A percentile compares a stretch with the other conserved stretches of the same genome.
Conservation (phyloP, 257 asterid genomes). For the Nicotiana tabacum region DNA sequence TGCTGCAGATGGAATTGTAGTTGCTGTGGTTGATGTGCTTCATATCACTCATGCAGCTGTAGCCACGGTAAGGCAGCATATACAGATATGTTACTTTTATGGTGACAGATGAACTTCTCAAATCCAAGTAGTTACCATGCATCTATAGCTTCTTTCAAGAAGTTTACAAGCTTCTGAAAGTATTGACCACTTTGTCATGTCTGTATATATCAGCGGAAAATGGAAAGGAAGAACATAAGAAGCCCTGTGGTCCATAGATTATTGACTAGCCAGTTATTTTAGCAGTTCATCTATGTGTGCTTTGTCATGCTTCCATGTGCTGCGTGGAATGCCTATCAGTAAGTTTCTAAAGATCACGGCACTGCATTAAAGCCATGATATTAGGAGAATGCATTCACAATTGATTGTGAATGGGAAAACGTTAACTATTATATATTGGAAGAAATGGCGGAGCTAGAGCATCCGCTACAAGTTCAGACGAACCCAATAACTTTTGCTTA, state of each 20-base stretch:
- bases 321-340: background rate
- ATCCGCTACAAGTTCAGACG: too few relatives aligned
- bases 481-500: too few relatives aligned
- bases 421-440: background rate
- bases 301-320: background rate
- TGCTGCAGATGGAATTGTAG: constrained; percentile 65
- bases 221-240: background rate
- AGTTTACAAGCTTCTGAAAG: background rate
- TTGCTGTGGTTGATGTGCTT: constrained; percentile 84
- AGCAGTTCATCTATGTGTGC: background rate
- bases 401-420: too few relatives aligned
- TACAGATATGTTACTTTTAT: background rate
- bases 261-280: background rate
- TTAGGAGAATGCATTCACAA: background rate
- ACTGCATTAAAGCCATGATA: background rate
- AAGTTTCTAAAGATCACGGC: background rate
- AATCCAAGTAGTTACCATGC: background rate
- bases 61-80: constrained; percentile 57
- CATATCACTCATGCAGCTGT: constrained; percentile 89
- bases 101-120: background rate
- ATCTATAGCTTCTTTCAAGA: background rate
- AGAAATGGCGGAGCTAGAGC: too few relatives aligned
- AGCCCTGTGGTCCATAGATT: background rate
- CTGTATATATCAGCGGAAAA: background rate
- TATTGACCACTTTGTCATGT: background rate